Evolutionary conservation across 176 grass and related monocot genomes (phyloP).

Genomic region (Leersia perrieri): DNA sequence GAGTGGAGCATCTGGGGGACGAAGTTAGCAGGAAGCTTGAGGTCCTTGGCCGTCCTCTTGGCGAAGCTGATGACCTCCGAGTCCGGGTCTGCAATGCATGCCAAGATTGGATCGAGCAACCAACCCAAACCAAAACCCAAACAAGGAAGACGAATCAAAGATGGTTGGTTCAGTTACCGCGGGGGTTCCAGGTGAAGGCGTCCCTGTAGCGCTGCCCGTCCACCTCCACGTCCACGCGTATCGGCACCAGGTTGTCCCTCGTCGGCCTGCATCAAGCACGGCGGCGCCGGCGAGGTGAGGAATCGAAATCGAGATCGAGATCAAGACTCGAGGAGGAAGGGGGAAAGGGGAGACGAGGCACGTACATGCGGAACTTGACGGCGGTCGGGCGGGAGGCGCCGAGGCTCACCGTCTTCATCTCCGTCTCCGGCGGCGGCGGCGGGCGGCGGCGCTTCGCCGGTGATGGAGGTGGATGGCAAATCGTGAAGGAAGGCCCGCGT

Average conservation of each 20-base stretch:
- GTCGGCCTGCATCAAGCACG: constrained; percentile 68
- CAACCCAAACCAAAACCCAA: neutral
- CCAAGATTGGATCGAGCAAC: neutral
- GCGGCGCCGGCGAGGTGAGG: neutral
- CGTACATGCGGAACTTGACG: constrained; percentile 77
- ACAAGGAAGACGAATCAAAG: neutral
- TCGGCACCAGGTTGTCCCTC: constrained; percentile 77
- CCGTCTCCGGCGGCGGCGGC: constrained; percentile 20
- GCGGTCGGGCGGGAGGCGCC: constrained; percentile 49
- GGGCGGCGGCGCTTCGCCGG: constrained; percentile 4
- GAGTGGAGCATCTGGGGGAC: constrained; percentile 85
- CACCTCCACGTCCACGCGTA: constrained; percentile 79
- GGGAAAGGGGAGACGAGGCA: neutral
- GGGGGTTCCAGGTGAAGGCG: constrained; percentile 91
- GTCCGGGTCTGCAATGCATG: constrained; percentile 89
- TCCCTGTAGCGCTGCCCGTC: constrained; percentile 85
- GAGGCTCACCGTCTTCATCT: constrained; percentile 59
- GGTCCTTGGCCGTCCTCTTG: constrained; percentile 87
- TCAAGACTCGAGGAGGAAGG: neutral
- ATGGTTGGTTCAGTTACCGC: no score
- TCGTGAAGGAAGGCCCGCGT: no score
- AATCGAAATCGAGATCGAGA: neutral
- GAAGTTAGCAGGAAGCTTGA: constrained; percentile 76
- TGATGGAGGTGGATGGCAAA: neutral
- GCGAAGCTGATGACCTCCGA: constrained; percentile 75